Evolutionary conservation across 1,284 basidiomycete species (phyloP), one percentile per base, ranked within the genome.

Genomic region (Fomitopsis pinicola): DNA sequence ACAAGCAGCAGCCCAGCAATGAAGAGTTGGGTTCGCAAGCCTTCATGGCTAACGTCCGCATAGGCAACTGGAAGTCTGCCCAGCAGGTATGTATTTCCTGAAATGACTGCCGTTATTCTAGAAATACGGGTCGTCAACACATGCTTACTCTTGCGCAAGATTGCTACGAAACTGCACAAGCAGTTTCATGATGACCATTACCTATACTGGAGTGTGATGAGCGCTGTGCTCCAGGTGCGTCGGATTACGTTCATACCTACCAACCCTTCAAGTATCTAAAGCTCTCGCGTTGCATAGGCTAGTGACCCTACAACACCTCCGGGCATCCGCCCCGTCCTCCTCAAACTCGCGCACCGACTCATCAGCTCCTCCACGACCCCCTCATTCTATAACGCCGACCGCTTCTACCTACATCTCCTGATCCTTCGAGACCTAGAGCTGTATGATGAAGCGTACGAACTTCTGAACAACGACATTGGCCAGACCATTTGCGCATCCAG

Each of bases 11-110:
- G 60, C 92, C 94, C 17, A 71, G 75, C 7, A 93, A 92, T 69
- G 91, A 94, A 70, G 91, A 94, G 59, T 82, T 95, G 6, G 90
- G 88, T 14, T 80, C 82, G 22, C 91, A 95, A 70, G 88, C 90
- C 0, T 95, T 95, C 78, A 86, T 92, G 68, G 89, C 91, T 44
- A 90, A 92, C 68, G 83, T 89, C 33, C 84, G 90, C 64, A 84
- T 87, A 42, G 80, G 81, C 8, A 87, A 89, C 64, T 93, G 91
- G 91, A 92, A 91, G 72, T 82, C 85, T 52, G 89, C 89, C 30
- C 91, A 93, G 72, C 86, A 88, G 78, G 90, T 89, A 68, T 61
- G 78, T 62, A 22, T 22, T 1, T 22, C 22, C 22, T 22, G 22
- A 38, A 26, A 46, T 26, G 53, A 26, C 33, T 48, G 26, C 46